phyloP scores from a whole-genome alignment of 2,329 filamentous ascomycete species.

The Epicoccum sorghinum region DNA sequence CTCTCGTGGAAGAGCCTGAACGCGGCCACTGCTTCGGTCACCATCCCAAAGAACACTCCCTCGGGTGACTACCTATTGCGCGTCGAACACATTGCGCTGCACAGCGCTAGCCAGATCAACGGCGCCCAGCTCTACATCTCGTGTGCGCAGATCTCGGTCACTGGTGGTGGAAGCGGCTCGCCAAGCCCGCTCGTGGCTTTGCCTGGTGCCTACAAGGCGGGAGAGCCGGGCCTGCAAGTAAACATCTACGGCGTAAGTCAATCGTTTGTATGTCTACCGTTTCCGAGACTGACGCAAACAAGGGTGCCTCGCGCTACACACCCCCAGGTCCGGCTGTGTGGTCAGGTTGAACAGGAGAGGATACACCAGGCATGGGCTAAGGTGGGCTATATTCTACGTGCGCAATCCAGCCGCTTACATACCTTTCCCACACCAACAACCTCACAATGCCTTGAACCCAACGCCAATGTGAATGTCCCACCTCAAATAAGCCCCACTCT shows the following conservation, averaged over 20 bases:
- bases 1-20: conserved; percentile 37
- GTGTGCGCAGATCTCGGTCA: conserved; percentile 55
- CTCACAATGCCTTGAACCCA: conserved; percentile 25
- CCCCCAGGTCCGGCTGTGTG: conserved; percentile 16
- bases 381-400: no score
- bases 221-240: conserved; percentile 24
- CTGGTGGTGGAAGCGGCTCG: conserved; percentile 44
- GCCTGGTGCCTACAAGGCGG: conserved; percentile 44
- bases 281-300: not conserved
- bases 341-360: conserved; percentile 6
- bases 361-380: not conserved
- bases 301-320: conserved; percentile 8
- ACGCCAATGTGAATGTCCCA: conserved; percentile 40
- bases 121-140: conserved; percentile 55
- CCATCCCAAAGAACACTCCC: conserved; percentile 49
- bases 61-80: conserved; percentile 54
- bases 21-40: conserved; percentile 37
- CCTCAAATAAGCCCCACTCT: conserved; percentile 36
- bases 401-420: not conserved
- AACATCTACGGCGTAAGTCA: conserved; percentile 14
- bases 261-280: not conserved
- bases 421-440: not conserved
- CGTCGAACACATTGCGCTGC: conserved; percentile 55
- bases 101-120: conserved; percentile 41
- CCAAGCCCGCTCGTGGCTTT: conserved; percentile 50